Percentiles rank a stretch among this genome's conserved stretches.
These are phyloP conservation scores for Suillus tomentosus DNA, from an alignment of 768 basidiomycete species.

Conservation along the genomic window DNA sequence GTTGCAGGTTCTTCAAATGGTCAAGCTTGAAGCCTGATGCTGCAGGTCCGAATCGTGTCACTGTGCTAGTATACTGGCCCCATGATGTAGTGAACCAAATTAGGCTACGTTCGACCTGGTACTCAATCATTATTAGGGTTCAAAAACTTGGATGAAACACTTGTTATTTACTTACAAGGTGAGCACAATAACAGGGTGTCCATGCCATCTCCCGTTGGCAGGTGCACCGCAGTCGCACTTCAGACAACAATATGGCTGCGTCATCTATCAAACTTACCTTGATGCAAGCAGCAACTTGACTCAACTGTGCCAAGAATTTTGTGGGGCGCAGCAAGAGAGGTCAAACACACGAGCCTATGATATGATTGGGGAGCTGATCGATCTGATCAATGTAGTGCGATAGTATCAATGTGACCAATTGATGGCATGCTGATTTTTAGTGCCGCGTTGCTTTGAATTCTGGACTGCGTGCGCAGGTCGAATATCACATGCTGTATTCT, in stretches of 20 bases:
- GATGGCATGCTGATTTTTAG: no score
- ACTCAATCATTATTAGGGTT: not conserved
- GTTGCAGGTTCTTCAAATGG: not conserved
- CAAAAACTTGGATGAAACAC: not conserved
- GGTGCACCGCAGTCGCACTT: not conserved
- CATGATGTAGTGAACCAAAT: not conserved
- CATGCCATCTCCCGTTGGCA: no score
- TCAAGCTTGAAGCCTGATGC: not conserved
- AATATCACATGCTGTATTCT: not conserved
- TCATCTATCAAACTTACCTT: not conserved
- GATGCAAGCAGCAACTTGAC: not conserved
- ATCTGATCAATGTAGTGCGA: not conserved
- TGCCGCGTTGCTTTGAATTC: no score
- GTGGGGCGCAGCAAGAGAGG: not conserved
- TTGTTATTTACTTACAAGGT: not conserved
- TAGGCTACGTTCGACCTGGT: not conserved
- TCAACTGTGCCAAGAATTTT: not conserved
- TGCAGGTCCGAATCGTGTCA: no score
- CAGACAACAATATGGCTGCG: not conserved
- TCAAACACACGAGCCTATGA: not conserved
- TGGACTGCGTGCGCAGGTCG: not conserved
- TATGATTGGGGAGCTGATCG: not conserved
- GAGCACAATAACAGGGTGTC: not conserved
- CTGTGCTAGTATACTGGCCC: not conserved
- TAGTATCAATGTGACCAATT: not conserved